Evolutionary conservation across 495 filamentous ascomycete species (phyloP), one percentile per base, ranked within the genome.

Genomic region (Hypoxylon intermedium): DNA sequence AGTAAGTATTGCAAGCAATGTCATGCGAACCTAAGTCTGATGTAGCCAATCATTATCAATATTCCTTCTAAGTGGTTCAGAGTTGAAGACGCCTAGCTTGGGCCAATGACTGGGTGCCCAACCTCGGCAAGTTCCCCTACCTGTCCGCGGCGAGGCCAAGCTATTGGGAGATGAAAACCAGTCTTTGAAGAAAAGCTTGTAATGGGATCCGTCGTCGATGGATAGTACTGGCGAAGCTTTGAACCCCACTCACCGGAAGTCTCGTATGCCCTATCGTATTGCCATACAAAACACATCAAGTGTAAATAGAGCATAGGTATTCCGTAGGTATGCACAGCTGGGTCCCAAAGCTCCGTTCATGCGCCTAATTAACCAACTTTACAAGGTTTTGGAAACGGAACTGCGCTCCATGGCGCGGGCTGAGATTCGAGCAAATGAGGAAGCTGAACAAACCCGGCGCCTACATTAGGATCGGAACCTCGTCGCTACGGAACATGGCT

Each of bases 381-480:
- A 12, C 36, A 43, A 42, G 43, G 50, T 47, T 36, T 28, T 33
- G 16, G 45, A 52, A 60, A 43, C 31, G 47, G 43, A 44, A 36
- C 44, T 36, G 38, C 43, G 40, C 44, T 60, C 55, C 45, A 50
- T 60, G 55, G 24, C 13, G 47, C 42, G 44, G 54, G 54, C 54
- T 64, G 54, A 53, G 46, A 64, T 64, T 58, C 42, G 38, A 54
- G 50, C 38, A 51, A 30, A 49, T 53, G 37, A 50, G 54, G 43
- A 50, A 59, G 16, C 49, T 51, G 38, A 19, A 46, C 21, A 58
- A 47, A 43, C 44, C 38, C 36, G 30, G 50, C 51, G 46, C 55
- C 55, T 65, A n/a, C n/a, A n/a, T n/a, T n/a, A 65, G 55, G 61
- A 65, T 65, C 51, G 51, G 50, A 41, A 54, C 44, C 50, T 65